Conservation (phyloP, 2,329 filamentous ascomycete species). For the Curvularia hawaiiensis region DNA sequence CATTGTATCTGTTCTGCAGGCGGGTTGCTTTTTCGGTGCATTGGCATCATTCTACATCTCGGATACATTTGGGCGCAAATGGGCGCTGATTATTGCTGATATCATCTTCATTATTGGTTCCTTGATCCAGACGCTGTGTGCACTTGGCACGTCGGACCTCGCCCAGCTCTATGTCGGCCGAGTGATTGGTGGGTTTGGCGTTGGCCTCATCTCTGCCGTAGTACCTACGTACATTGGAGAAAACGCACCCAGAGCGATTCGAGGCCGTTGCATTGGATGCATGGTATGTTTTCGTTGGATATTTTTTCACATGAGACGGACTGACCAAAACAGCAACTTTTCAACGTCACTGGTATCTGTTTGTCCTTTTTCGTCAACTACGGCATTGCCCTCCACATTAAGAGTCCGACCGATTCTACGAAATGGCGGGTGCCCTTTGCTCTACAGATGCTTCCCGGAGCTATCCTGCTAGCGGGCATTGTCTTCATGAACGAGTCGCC, state of each 20-base stretch:
- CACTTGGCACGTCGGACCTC: constrained; percentile 41
- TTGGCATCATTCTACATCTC: constrained; percentile 50
- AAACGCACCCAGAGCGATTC: constrained; percentile 51
- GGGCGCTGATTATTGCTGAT: constrained; percentile 50
- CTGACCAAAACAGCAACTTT: constrained; percentile 35
- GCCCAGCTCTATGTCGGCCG: constrained; percentile 51
- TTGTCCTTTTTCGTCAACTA: constrained; percentile 61
- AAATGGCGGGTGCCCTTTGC: constrained; percentile 61
- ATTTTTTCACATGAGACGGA: not conserved
- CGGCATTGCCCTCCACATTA: constrained; percentile 54
- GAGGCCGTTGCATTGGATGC: constrained; percentile 47
- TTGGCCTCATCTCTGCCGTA: constrained; percentile 50
- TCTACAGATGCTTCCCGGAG: constrained; percentile 59
- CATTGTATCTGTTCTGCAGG: constrained; percentile 52
- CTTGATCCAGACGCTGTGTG: constrained; percentile 49
- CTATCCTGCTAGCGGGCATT: constrained; percentile 56
- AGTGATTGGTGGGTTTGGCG: constrained; percentile 53
- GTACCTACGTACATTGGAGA: constrained; percentile 54
- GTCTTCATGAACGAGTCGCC: constrained; percentile 59
- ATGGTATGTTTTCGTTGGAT: constrained; percentile 23
- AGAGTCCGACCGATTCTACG: constrained; percentile 46
- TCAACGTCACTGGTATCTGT: constrained; percentile 55
- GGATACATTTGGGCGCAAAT: constrained; percentile 50
- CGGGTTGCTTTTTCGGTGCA: constrained; percentile 54
- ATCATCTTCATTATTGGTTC: constrained; percentile 51